Evolutionary conservation across 2,329 filamentous ascomycete genomes (phyloP).

Genomic region (Alternaria atra): DNA sequence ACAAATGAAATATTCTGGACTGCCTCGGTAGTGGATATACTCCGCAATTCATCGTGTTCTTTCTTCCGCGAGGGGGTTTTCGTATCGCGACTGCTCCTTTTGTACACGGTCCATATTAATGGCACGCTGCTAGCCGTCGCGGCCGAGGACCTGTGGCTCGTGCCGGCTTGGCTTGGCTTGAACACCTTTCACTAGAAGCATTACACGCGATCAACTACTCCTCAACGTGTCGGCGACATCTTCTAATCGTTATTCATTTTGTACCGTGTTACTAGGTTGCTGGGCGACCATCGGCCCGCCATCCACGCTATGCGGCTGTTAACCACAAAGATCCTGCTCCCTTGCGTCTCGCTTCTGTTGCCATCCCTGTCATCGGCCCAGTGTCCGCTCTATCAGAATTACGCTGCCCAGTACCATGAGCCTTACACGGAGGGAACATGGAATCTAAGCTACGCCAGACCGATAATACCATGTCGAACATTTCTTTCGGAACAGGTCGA

Average conservation of each 20-base stretch:
- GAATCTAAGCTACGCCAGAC: constrained; percentile 57
- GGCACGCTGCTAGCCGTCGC: constrained; percentile 1
- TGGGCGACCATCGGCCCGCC: not conserved
- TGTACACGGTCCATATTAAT: not conserved
- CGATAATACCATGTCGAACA: constrained; percentile 56
- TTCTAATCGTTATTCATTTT: not conserved
- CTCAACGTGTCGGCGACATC: not conserved
- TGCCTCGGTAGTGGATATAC: not conserved
- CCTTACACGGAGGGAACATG: constrained; percentile 54
- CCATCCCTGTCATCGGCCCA: constrained; percentile 37
- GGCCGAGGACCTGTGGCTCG: constrained; percentile 6
- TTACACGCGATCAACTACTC: not conserved
- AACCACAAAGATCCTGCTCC: not conserved
- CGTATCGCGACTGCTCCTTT: not conserved
- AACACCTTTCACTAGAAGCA: constrained; percentile 2
- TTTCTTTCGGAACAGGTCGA: constrained; percentile 56
- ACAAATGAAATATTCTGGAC: constrained; percentile 12
- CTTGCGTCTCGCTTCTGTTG: constrained; percentile 19
- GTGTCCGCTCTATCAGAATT: constrained; percentile 56
- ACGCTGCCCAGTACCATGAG: constrained; percentile 51
- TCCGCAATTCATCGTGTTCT: not conserved
- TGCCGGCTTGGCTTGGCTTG: constrained; percentile 17
- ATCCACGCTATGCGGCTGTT: constrained; percentile 15
- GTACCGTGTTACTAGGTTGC: not conserved
- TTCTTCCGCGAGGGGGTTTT: not conserved